Percentiles rank a stretch among this genome's conserved stretches.
phyloP scores from a whole-genome alignment of 2,329 filamentous ascomycete species.

The Aspergillus fumigatiaffinis region DNA sequence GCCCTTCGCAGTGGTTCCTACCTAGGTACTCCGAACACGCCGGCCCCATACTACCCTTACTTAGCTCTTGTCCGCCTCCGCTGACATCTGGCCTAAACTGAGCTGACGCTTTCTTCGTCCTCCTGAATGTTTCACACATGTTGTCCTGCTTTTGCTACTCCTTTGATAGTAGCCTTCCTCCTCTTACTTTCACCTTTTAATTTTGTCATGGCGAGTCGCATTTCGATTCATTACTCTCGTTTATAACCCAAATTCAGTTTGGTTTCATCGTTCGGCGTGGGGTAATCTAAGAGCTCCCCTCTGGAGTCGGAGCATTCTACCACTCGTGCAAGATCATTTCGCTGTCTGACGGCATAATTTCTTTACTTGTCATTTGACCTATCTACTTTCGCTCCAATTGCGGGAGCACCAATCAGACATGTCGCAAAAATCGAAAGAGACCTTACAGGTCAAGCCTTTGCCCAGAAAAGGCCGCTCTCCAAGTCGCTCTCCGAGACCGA shows the following conservation, averaged over 20 bases:
- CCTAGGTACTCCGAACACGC: neutral
- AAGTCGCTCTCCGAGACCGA: slow-evolving; percentile 38
- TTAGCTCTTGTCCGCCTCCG: slow-evolving; percentile 12
- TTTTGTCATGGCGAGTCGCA: slow-evolving; percentile 33
- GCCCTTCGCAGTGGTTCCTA: neutral
- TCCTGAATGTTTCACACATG: slow-evolving; percentile 26
- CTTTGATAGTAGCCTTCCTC: slow-evolving; percentile 11
- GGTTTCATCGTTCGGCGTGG: slow-evolving; percentile 5
- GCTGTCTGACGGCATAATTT: slow-evolving; percentile 1
- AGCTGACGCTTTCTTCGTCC: slow-evolving; percentile 26
- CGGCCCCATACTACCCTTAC: neutral
- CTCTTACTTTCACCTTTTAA: slow-evolving; percentile 17
- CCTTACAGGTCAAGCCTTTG: slow-evolving; percentile 34
- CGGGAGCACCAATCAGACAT: slow-evolving; percentile 17
- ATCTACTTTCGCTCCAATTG: slow-evolving; percentile 10
- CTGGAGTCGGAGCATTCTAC: slow-evolving; percentile 15
- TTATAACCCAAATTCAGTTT: slow-evolving; percentile 18
- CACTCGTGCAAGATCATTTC: slow-evolving; percentile 7
- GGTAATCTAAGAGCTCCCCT: slow-evolving; percentile 11
- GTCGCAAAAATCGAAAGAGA: slow-evolving; percentile 31
- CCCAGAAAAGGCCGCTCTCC: slow-evolving; percentile 33
- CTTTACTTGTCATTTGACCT: slow-evolving; percentile 7
- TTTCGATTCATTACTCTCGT: slow-evolving; percentile 34
- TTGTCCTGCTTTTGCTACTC: slow-evolving; percentile 17
- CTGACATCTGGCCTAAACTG: slow-evolving; percentile 36